A percentile compares a stretch with the other conserved stretches of the same genome.
phyloP scores from a whole-genome alignment of 139 green algal genomes.

The Micractinium sp. region DNA sequence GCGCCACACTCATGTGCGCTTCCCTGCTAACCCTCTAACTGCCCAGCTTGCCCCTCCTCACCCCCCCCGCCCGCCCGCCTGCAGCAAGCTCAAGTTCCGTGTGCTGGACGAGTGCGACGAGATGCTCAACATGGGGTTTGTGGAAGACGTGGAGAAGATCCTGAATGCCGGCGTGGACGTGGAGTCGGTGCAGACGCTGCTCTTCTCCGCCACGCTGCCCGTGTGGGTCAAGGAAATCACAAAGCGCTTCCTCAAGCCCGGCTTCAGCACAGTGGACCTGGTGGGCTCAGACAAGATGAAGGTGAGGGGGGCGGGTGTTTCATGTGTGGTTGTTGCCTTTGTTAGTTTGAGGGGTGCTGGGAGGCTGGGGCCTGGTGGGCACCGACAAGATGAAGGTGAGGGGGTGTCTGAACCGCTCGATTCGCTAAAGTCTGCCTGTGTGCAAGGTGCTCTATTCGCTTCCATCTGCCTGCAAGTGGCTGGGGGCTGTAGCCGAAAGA shows the following conservation, averaged over 20 bases:
- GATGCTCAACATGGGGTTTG: constrained; percentile 99
- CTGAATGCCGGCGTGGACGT: constrained; percentile 70
- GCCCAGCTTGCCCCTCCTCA: not conserved
- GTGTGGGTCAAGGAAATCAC: constrained; percentile 94
- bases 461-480: no score
- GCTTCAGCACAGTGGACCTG: constrained; percentile 88
- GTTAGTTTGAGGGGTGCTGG: not conserved
- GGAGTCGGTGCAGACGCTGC: constrained; percentile 89
- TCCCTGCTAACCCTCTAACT: not conserved
- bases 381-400: not conserved
- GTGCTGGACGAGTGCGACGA: constrained; percentile 99
- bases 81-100: constrained; percentile 68
- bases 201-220: constrained; percentile 98
- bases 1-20: not conserved
- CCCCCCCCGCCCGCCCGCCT: not conserved
- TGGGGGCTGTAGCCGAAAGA: no score
- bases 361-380: not conserved
- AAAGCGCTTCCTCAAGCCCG: constrained; percentile 79
- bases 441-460: no score
- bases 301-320: constrained; percentile 50
- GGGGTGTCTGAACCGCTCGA: no score
- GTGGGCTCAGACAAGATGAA: constrained; percentile 92
- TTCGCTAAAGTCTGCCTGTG: no score
- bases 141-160: constrained; percentile 99
- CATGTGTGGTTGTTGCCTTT: no score